Evolutionary conservation across 2,329 filamentous ascomycete genomes (phyloP).

Genomic region (Neofusicoccum kwambonambiense): DNA sequence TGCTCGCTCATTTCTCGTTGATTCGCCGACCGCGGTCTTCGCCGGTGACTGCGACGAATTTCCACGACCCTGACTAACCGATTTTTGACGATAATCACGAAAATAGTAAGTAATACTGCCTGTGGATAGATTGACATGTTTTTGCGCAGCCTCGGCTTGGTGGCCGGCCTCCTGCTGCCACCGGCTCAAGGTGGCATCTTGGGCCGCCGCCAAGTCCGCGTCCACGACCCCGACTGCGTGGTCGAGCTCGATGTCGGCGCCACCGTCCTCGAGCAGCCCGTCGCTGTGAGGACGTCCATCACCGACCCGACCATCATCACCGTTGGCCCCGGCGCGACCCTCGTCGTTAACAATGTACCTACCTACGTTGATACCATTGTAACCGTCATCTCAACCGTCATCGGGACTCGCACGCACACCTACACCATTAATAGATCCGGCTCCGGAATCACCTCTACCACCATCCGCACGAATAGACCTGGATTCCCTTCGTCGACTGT

Average conservation of each 20-base stretch:
- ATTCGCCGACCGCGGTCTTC: neutral
- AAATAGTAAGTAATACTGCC: neutral
- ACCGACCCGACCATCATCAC: neutral
- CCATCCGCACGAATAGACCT: neutral
- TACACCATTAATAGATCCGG: neutral
- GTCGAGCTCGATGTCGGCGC: neutral
- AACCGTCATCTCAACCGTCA: neutral
- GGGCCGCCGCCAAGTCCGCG: neutral
- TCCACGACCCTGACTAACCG: neutral
- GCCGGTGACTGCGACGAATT: neutral
- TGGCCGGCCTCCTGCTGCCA: slow-evolving; percentile 8
- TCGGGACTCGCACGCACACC: neutral
- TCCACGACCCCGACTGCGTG: slow-evolving; percentile 2
- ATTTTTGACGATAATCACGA: neutral
- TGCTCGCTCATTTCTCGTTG: neutral
- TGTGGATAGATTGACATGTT: slow-evolving; percentile 13
- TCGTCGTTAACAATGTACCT: neutral
- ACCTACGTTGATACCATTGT: neutral
- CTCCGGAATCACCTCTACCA: neutral
- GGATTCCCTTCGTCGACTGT: neutral
- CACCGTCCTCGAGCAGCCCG: slow-evolving; percentile 6
- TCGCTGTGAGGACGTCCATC: neutral
- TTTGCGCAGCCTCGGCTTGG: slow-evolving; percentile 10
- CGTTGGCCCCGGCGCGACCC: neutral
- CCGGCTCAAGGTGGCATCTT: neutral